Evolutionary conservation across 106 monocot species (phyloP), one percentile per base, ranked within the genome.

Genomic region (Acorus gramineus): DNA sequence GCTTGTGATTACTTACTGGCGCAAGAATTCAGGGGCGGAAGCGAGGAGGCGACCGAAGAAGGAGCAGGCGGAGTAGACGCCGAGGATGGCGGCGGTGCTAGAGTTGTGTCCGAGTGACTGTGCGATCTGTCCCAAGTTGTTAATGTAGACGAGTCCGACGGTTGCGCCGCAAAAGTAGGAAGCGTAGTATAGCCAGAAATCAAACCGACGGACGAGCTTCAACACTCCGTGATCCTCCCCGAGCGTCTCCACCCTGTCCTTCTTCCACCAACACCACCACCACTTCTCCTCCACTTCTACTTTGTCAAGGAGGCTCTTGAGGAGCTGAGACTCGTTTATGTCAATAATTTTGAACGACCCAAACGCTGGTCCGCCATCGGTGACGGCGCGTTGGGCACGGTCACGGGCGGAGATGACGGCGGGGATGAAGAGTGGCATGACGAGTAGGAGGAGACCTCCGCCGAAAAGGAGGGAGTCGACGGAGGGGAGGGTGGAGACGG

Each of bases 131-230:
- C 93, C 93, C 44, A 93, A 11, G 59, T 85, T 85, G 69, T 93
- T 93, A 66, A 87, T 88, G 71, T 88, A 93, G n/a, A 88, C 88
- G 5, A 93, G 64, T 7, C 93, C 93, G 0, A 93, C 66, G 3
- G 93, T 93, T 2, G 85, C 88, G 3, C 88, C 93, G 49, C 88
- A 93, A 59, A 93, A 88, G 81, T 93, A 93, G 11, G 82, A 53
- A 2, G 54, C 11, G 60, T 88, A 93, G 65, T 93, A 93, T 2
- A 93, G 28, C 88, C 88, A 93, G 74, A 88, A 93, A 57, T 93
- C 93, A 0, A 82, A 6, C 4, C 85, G 68, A 2, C 10, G 6
- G 8, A 88, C 60, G 42, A 93, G 71, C 51, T 55, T 71, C 76
- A 9, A 69, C 6, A 63, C 76, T 10, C 73, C 63, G 58, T 93